Evolutionary conservation across 179 eudicot genomes (phyloP).

Genomic region (Beta lomatogona): DNA sequence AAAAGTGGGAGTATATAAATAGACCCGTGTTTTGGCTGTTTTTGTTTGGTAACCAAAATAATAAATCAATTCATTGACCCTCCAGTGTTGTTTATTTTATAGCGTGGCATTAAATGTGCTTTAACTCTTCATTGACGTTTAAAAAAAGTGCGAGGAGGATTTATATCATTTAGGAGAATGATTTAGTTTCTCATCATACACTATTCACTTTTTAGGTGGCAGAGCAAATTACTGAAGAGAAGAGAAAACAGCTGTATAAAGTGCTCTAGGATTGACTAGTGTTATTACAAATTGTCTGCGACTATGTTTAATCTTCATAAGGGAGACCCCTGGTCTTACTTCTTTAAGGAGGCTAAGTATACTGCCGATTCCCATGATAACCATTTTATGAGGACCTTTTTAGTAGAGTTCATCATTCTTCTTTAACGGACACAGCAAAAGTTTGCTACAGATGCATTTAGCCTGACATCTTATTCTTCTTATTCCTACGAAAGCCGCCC

Average conservation of each 20-base stretch:
- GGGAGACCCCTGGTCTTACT: neutral
- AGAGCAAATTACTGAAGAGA: neutral
- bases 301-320: neutral
- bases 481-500: too few relatives aligned
- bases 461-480: too few relatives aligned
- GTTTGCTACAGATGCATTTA: too few relatives aligned
- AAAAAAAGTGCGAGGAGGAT: too few relatives aligned
- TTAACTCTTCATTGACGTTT: too few relatives aligned
- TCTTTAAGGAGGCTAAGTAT: neutral
- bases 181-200: conserved; percentile 2
- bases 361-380: neutral
- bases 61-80: too few relatives aligned
- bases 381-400: neutral
- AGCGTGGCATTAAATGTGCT: too few relatives aligned
- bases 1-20: too few relatives aligned
- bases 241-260: neutral
- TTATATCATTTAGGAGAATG: neutral
- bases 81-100: too few relatives aligned
- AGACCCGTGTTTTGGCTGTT: too few relatives aligned
- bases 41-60: too few relatives aligned
- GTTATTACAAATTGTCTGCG: neutral
- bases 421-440: neutral
- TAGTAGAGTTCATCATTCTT: neutral
- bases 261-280: neutral
- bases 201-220: neutral